Base-by-base conservation (phyloP, 2,329 filamentous ascomycete species). In the Aspergillus floridensis region DNA sequence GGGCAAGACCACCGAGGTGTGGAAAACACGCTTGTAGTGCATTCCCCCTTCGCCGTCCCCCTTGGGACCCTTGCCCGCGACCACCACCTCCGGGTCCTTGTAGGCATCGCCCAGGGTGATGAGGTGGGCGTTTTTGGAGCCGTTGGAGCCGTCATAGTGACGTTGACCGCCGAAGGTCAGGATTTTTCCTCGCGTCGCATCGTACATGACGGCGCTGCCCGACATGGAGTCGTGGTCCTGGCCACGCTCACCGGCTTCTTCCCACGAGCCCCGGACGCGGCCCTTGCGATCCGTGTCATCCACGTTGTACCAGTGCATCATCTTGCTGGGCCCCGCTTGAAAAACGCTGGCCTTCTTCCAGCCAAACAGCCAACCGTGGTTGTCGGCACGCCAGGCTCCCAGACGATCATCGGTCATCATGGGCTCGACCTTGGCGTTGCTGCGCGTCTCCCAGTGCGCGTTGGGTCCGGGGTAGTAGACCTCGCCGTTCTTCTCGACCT, bases 251-350 rank as follows among this genome's bases (percentile, higher is more conserved):
- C 83, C 83, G 1, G 82, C 83, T 10, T 70, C 5, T 14, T 5
- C 32, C 21, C 38, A 44, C 6, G 38, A 44, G 16, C 38, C 38
- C 14, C 38, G 38, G 14, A 46, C 24, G 6, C 44, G 21, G 22
- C 61, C 57, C 8, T 41, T 51, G 14, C 78, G 38, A 19, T 44
- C 38, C 14, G 14, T 44, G 14, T 12, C 79, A 1, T 65, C 65
- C 0, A 79, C 82, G 32, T 74, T 72, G 64, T 81, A 86, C 85
- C 85, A 87, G 66, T 87, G 80, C 80, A 85, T 84, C 1, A 74
- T 72, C 51, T 72, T 79, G 57, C 78, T 80, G 1, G 83, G 84
- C 0, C 84, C 84, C 2, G 82, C 84, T 64, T 86, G 83, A 67
- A 86, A 84, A 16, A 63, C 53, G 38, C 50, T 61, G 7, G 14